phyloP scores from a whole-genome alignment of 2,329 filamentous ascomycete genomes.

The Scedosporium minutisporum region DNA sequence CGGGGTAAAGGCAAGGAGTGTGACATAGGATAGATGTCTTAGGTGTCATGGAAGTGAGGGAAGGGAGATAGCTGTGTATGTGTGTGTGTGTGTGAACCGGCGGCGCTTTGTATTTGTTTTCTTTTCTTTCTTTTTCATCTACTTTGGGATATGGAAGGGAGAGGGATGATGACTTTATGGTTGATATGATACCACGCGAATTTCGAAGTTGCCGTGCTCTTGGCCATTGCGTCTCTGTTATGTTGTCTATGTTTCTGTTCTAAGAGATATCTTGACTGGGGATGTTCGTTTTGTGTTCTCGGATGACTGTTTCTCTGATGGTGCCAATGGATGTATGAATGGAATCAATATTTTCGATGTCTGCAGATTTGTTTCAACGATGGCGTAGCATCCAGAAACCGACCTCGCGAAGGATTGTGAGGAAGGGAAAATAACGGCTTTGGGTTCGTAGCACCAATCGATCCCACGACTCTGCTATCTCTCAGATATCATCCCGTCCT shows the following conservation, averaged over 20 bases:
- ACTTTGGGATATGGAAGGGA: background rate
- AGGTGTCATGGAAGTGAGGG: background rate
- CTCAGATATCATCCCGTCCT: no score
- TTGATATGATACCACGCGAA: conserved; percentile 1
- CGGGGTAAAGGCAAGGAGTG: no score
- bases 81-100: background rate
- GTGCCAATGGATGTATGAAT: no score
- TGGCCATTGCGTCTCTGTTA: background rate
- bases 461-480: no score
- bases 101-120: background rate
- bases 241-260: background rate
- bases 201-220: background rate
- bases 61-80: background rate
- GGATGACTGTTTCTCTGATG: no score
- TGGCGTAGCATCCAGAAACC: no score
- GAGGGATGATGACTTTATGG: background rate
- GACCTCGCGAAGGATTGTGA: no score
- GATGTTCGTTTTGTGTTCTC: no score
- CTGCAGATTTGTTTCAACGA: no score
- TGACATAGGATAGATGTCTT: background rate
- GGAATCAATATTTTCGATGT: no score
- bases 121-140: background rate
- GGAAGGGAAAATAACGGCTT: no score
- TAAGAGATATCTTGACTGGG: background rate
- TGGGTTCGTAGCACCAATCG: no score